phyloP scores from a whole-genome alignment of 306 rosid genomes.

The Gastrolobium bilobum region DNA sequence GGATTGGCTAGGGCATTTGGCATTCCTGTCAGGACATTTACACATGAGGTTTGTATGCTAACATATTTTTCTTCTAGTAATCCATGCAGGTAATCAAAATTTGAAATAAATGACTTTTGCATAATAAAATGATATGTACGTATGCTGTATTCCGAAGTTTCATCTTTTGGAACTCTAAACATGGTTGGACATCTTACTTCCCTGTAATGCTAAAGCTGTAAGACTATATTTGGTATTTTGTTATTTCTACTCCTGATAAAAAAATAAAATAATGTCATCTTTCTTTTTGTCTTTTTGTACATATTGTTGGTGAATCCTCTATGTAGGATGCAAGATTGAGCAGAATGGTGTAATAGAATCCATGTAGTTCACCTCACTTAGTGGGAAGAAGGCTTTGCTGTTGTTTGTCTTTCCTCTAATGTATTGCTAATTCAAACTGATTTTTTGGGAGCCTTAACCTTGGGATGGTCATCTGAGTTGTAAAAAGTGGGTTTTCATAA shows the following conservation, averaged over 20 bases:
- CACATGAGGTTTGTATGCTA: constrained; percentile 80
- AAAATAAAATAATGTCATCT: neutral
- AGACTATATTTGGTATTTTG: neutral
- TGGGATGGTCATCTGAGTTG: neutral
- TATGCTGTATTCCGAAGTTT: constrained; percentile 6
- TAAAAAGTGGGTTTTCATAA: constrained; percentile 1
- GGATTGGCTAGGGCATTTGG: constrained; percentile 99
- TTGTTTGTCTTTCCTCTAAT: neutral
- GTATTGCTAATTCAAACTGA: no score
- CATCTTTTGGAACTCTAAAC: neutral
- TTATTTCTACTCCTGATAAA: neutral
- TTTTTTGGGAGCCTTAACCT: neutral
- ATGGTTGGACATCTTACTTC: neutral
- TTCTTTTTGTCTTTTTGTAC: neutral
- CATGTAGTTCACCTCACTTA: neutral
- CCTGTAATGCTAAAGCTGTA: constrained; percentile 14
- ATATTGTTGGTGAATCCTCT: neutral
- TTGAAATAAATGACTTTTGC: constrained; percentile 9
- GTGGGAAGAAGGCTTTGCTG: neutral
- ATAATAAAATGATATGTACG: neutral
- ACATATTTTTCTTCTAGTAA: constrained; percentile 37
- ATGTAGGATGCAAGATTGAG: neutral
- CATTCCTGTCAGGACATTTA: constrained; percentile 97
- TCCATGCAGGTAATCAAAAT: constrained; percentile 6
- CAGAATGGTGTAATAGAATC: constrained; percentile 4